Evolutionary conservation across 148 eudicot species (phyloP).

Genomic region (Rhododendron mucronatum): DNA sequence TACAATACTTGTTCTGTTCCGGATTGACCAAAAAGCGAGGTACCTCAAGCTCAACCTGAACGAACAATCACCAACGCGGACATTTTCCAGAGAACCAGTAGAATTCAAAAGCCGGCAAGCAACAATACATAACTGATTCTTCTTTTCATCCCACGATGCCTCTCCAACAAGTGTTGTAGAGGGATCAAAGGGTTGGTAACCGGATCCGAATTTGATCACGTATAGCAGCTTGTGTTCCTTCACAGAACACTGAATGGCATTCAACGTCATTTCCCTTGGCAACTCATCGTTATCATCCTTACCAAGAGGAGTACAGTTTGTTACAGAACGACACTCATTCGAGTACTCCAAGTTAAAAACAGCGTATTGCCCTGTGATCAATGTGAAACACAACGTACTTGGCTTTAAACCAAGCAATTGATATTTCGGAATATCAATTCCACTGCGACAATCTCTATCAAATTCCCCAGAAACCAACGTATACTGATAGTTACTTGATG

Average conservation of each 20-base stretch:
- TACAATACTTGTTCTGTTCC: neutral
- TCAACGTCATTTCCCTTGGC: conserved; percentile 7
- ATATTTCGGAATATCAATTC: neutral
- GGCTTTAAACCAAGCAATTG: conserved; percentile 5
- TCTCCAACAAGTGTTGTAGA: conserved; percentile 14
- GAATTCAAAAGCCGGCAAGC: conserved; percentile 13
- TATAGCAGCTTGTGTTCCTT: neutral
- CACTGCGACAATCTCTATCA: neutral
- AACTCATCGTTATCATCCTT: neutral
- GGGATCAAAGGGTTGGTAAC: neutral
- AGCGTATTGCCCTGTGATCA: accelerated
- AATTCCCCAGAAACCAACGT: conserved; percentile 12
- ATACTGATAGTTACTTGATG: conserved; percentile 11
- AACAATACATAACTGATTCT: conserved; percentile 3
- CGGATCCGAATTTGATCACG: neutral
- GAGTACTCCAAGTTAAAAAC: conserved; percentile 4
- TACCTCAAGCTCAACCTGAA: conserved; percentile 18
- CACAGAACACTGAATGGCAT: conserved; percentile 14
- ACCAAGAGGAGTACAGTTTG: conserved; percentile 17
- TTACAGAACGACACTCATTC: neutral
- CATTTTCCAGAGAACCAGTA: neutral
- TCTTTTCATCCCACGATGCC: conserved; percentile 17
- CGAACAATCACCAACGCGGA: conserved; percentile 21
- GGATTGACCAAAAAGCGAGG: conserved; percentile 17
- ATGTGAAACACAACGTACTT: conserved; percentile 1